Conservation (phyloP, 1,284 basidiomycete genomes). For the Farysia itapuensis region DNA sequence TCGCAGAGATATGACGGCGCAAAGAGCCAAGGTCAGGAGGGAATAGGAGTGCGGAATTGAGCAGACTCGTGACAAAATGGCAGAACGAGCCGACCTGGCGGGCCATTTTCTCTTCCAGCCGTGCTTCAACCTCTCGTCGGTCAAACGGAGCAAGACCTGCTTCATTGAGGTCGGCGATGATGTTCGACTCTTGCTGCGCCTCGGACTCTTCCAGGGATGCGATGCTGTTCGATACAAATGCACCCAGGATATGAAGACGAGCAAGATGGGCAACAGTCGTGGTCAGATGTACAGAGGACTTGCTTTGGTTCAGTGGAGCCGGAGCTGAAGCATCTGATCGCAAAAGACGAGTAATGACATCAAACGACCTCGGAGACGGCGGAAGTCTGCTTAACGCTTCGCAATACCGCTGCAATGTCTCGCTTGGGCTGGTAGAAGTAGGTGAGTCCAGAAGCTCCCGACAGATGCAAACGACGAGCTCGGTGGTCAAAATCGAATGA, state of each 20-base stretch:
- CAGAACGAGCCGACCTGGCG: background rate
- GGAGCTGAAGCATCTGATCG: background rate
- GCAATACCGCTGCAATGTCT: background rate
- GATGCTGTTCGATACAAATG: background rate
- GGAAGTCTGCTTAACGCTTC: background rate
- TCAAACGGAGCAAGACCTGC: background rate
- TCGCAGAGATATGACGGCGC: background rate
- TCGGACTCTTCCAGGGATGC: background rate
- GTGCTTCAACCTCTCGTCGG: background rate
- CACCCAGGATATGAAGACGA: background rate
- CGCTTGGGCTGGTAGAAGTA: too few relatives aligned
- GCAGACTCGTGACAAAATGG: constrained; percentile 1
- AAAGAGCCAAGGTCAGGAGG: constrained; percentile 1
- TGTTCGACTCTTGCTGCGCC: background rate
- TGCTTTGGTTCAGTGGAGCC: background rate
- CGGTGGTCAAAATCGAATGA: background rate
- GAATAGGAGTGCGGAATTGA: constrained; percentile 2
- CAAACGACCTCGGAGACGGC: background rate
- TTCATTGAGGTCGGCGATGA: background rate
- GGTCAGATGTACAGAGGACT: background rate
- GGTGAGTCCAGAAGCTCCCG: too few relatives aligned
- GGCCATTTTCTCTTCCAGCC: background rate
- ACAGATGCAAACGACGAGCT: background rate
- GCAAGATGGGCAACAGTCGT: constrained; percentile 2
- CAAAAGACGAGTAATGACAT: constrained; percentile 2